Evolutionary conservation across 1,139 yeast genomes (phyloP).

Genomic region (Scheffersomyces stambukii): DNA sequence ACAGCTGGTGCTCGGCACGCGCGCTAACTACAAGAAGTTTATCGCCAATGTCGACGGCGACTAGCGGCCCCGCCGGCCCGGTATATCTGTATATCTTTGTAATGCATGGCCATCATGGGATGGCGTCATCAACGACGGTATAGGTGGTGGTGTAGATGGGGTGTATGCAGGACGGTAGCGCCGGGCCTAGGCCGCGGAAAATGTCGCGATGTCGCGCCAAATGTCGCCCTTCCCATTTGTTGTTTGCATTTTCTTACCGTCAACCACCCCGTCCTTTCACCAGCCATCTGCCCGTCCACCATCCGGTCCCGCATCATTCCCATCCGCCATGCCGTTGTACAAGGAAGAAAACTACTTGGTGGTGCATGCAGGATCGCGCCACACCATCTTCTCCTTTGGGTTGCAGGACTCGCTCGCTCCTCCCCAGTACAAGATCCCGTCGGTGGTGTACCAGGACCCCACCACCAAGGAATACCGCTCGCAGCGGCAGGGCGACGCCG

Average conservation of each 20-base stretch:
- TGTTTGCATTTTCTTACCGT: too few species aligned
- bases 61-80: conserved; percentile 28
- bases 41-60: conserved; percentile 27
- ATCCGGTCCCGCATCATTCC: neutral
- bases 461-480: conserved; percentile 39
- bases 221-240: too few species aligned
- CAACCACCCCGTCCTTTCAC: too few species aligned
- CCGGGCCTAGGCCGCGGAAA: too few species aligned
- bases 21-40: conserved; percentile 36
- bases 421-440: conserved; percentile 71
- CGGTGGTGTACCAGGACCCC: conserved; percentile 61
- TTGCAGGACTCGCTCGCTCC: conserved; percentile 74
- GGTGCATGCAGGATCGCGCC: conserved; percentile 76
- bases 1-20: conserved; percentile 35
- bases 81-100: too few species aligned
- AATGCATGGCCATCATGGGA: too few species aligned
- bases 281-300: too few species aligned
- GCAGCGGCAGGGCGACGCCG: conserved; percentile 20
- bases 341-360: conserved; percentile 61
- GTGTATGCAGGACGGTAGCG: too few species aligned
- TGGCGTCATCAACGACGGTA: too few species aligned
- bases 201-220: too few species aligned
- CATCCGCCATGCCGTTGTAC: conserved; percentile 55
- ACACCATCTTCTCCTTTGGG: conserved; percentile 77
- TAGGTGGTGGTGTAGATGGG: too few species aligned